Conservation (phyloP, 176 grass and related monocot genomes). For the Typha latifolia region DNA sequence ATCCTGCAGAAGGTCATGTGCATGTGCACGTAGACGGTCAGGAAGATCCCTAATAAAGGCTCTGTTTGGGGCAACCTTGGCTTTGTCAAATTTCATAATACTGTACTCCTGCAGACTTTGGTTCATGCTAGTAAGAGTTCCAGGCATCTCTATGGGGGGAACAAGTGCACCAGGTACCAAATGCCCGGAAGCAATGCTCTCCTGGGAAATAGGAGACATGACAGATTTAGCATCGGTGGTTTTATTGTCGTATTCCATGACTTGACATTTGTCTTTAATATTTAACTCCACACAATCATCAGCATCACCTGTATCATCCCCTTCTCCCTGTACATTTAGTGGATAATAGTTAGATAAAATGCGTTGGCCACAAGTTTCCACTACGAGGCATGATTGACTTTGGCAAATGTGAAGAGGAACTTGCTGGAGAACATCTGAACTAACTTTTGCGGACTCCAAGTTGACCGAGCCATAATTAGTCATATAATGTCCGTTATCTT, state of each 20-base stretch:
- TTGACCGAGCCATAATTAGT: conserved; percentile 5
- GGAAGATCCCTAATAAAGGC: conserved; percentile 73
- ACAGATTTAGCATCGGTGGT: conserved; percentile 7
- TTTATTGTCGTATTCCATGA: conserved; percentile 18
- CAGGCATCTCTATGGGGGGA: conserved; percentile 17
- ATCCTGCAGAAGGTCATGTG: conserved; percentile 67
- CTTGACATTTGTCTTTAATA: conserved; percentile 22
- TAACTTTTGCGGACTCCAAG: conserved; percentile 2
- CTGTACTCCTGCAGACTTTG: conserved; percentile 30
- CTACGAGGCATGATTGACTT: not conserved
- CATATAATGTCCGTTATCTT: conserved; percentile 5
- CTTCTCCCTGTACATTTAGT: conserved; percentile 13
- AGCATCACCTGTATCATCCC: conserved; percentile 24
- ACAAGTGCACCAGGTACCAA: conserved; percentile 4
- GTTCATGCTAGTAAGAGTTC: conserved; percentile 16
- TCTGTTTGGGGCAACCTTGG: conserved; percentile 18
- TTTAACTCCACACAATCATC: conserved; percentile 44
- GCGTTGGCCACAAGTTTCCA: not conserved
- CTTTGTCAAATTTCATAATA: conserved; percentile 16
- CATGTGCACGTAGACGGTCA: conserved; percentile 63
- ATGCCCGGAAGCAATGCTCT: conserved; percentile 23
- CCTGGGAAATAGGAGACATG: conserved; percentile 23
- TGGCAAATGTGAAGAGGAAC: conserved; percentile 6
- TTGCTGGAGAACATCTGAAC: not conserved
- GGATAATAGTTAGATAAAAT: conserved; percentile 9